Percentiles rank a stretch among this genome's conserved stretches.
phyloP scores from a whole-genome alignment of 73 alveolate genomes.

The Paramecium bursaria region DNA sequence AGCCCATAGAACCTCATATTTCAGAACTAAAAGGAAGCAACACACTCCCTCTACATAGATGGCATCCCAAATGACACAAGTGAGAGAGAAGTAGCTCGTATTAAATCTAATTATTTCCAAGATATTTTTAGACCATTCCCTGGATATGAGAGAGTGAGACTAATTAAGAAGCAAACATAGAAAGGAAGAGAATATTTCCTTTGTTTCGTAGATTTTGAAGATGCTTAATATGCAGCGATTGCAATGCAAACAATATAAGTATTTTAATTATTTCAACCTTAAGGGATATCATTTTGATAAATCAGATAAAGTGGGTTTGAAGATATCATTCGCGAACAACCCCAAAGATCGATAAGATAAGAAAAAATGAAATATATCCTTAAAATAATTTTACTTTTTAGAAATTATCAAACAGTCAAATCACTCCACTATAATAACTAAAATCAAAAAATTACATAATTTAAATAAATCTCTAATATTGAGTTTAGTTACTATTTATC shows the following conservation, averaged over 20 bases:
- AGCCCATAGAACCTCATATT: background rate
- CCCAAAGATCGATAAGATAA: no score
- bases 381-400: no score
- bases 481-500: no score
- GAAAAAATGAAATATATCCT: no score
- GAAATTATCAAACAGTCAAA: no score
- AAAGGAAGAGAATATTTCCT: conserved; percentile 89
- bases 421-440: no score
- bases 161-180: conserved; percentile 84
- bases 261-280: background rate
- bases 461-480: no score
- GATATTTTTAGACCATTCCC: conserved; percentile 96
- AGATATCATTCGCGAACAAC: conserved; percentile 88
- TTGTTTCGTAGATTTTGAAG: conserved; percentile 96
- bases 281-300: conserved; percentile 95
- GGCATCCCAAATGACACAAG: conserved; percentile 95
- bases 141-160: conserved; percentile 89
- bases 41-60: conserved; percentile 94
- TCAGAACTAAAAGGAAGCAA: conserved; percentile 72
- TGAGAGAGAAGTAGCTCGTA: conserved; percentile 97
- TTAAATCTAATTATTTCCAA: background rate
- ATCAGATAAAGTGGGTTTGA: conserved; percentile 87
- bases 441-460: no score
- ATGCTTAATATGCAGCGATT: conserved; percentile 87
- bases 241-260: conserved; percentile 93